Percentiles rank a stretch among this genome's conserved stretches.
These are phyloP conservation scores for Lenwebbia sp. DNA, from an alignment of 345 rosid species.

Conservation along the genomic window DNA sequence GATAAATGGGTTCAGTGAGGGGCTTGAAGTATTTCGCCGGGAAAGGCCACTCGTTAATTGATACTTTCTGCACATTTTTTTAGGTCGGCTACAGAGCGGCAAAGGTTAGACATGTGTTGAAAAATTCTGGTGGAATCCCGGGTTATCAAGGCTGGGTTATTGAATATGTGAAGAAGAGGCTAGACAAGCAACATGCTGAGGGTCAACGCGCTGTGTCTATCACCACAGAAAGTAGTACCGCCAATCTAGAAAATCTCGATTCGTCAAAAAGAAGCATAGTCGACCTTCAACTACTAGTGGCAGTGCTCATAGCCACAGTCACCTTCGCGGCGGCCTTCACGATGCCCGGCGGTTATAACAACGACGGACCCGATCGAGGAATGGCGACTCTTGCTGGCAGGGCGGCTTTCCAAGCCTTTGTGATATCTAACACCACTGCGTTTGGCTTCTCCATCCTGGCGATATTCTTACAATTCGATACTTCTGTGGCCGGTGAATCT, in stretches of 20 bases:
- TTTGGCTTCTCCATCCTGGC: background rate
- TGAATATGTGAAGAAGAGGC: background rate
- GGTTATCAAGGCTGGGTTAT: background rate
- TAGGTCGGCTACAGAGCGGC: background rate
- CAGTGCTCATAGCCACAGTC: background rate
- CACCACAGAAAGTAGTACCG: background rate
- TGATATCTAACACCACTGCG: background rate
- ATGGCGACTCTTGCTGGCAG: background rate
- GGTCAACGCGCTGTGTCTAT: background rate
- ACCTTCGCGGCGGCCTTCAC: background rate
- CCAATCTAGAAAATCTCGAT: background rate
- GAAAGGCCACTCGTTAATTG: background rate
- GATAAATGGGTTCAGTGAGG: background rate
- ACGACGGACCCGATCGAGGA: fast-evolving
- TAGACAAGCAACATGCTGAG: background rate
- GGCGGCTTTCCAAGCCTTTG: background rate
- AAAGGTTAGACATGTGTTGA: background rate
- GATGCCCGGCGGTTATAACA: background rate
- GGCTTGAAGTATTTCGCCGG: background rate
- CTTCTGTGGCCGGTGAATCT: too few species aligned
- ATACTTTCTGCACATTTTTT: background rate
- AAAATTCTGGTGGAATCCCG: background rate
- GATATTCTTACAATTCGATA: background rate
- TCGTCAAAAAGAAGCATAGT: background rate
- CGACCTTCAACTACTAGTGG: background rate